phyloP scores from a whole-genome alignment of 257 asterid species.

The Datura wrightii region DNA sequence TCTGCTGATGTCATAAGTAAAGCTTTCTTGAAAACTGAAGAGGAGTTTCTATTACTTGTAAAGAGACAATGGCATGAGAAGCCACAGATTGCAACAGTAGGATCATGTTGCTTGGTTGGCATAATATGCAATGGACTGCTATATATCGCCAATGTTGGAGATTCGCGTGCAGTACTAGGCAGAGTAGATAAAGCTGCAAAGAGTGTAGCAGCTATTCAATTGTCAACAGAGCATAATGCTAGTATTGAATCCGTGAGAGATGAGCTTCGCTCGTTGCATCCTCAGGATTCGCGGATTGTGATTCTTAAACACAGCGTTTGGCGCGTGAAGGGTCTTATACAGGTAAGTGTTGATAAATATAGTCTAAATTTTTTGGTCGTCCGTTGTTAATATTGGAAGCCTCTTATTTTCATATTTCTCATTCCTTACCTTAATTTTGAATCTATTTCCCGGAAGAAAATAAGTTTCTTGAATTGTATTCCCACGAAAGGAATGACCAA shows the following conservation, averaged over 20 bases:
- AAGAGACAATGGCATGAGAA: constrained; percentile 68
- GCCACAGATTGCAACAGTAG: constrained; percentile 90
- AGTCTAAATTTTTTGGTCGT: background rate
- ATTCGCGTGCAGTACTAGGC: constrained; percentile 87
- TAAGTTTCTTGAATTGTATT: too few relatives aligned
- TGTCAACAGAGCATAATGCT: constrained; percentile 92
- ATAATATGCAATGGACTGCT: constrained; percentile 70
- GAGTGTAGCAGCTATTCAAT: constrained; percentile 68
- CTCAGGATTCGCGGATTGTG: constrained; percentile 81
- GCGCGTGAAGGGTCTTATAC: constrained; percentile 96
- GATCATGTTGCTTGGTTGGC: constrained; percentile 92
- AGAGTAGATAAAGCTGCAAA: constrained; percentile 56
- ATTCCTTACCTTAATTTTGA: background rate
- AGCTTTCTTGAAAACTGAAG: constrained; percentile 91
- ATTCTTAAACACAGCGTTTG: constrained; percentile 85
- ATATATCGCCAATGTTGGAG: constrained; percentile 87
- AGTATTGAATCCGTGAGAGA: constrained; percentile 69
- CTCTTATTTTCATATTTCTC: background rate
- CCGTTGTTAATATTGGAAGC: background rate
- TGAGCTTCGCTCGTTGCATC: constrained; percentile 75
- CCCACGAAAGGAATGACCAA: too few relatives aligned
- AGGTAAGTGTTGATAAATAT: constrained; percentile 52
- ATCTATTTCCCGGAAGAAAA: background rate
- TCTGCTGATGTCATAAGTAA: constrained; percentile 66
- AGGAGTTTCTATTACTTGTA: constrained; percentile 73